phyloP scores from a whole-genome alignment of 495 filamentous ascomycete species.

The Penicillium odoratum region DNA sequence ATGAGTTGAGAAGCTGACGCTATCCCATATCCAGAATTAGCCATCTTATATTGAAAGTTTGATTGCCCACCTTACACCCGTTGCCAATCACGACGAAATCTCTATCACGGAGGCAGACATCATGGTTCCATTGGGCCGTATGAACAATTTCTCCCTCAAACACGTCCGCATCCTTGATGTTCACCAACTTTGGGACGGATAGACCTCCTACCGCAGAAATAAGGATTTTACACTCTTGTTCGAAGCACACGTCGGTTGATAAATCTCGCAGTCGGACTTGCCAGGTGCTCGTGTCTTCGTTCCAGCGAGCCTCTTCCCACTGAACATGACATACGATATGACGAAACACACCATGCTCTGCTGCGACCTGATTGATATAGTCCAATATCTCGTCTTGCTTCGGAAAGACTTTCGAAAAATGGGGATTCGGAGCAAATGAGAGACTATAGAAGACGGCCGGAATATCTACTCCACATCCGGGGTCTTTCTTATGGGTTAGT shows the following conservation, averaged over 20 bases:
- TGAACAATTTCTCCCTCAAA: no score
- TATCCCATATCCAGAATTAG: conserved; percentile 56
- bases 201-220: conserved; percentile 50
- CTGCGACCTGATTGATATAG: no score
- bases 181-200: conserved; percentile 44
- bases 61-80: no score
- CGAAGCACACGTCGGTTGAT: conserved; percentile 9
- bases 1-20: conserved; percentile 36
- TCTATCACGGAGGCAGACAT: no score
- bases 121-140: no score
- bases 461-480: conserved; percentile 31
- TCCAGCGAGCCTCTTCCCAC: conserved; percentile 23
- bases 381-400: conserved; percentile 20
- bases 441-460: conserved; percentile 28
- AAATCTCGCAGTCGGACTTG: conserved; percentile 19
- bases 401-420: conserved; percentile 27
- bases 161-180: no score
- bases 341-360: conserved; percentile 4
- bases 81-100: no score
- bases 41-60: conserved; percentile 22
- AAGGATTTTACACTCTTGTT: conserved; percentile 47
- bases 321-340: conserved; percentile 22
- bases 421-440: conserved; percentile 29
- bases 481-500: conserved; percentile 18
- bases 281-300: conserved; percentile 22